Evolutionary conservation across 768 basidiomycete species (phyloP), one percentile per base, ranked within the genome.

Genomic region (Scleroderma citrinum): DNA sequence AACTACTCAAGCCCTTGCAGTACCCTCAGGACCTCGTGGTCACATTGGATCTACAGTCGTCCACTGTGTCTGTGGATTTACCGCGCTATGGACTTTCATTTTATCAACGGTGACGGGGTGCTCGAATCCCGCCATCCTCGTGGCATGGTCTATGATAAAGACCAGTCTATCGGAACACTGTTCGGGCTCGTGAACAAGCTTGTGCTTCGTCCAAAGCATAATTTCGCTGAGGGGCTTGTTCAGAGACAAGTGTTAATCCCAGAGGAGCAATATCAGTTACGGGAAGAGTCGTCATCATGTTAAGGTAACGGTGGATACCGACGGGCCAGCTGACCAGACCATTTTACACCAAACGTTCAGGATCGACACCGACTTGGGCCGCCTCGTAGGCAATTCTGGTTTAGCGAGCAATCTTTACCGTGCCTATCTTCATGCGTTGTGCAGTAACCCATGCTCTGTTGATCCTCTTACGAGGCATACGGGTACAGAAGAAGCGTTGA

Each of bases 121-220:
- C 55, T 78, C 20, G 69, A 72, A 49, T 76, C 70, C 32, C 60
- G 50, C 8, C 74, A 73, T 34, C 61, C 75, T 30, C 68, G 69
- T 12, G 65, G 61, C 19, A 75, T 74, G 66, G 57, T 72, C 14
- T 61, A 77, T n/a, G 73, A 76, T 45, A 1, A 44, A 2, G 44
- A 61, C 31, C 78, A 78, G 49, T 73, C 65, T 1, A 59, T 60
- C 1, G 74, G 75, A 1, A 71, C 74, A 1, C 58, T 80, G 56
- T 67, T 76, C 30, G 78, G 77, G 16, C 55, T 80, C 30, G 32
- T 36, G 30, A 69, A 62, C 31, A 69, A 61, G 32, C 69, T 76
- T 12, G 64, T 78, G 5, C 65, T 77, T 37, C 65, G 73, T 11
- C 58, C 59, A 56, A 41, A 62, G 56, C 13, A 2, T n/a, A 14